phyloP scores from a whole-genome alignment of 1,284 basidiomycete genomes.

The Rhodotorula sp. region DNA sequence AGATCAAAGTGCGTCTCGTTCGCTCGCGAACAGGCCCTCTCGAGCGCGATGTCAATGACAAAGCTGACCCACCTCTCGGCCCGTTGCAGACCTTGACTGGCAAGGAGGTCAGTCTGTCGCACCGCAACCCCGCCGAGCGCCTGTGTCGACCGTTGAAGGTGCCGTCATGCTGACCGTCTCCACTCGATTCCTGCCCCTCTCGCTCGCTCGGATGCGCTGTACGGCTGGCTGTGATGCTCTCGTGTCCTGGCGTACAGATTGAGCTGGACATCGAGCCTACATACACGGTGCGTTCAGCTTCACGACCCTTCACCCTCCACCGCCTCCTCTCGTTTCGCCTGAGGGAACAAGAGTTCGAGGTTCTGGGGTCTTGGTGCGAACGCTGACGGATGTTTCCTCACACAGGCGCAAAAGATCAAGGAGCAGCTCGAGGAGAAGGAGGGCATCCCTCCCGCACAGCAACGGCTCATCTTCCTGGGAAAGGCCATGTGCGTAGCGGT shows the following conservation, averaged over 20 bases:
- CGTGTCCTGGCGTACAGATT: conserved; percentile 58
- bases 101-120: conserved; percentile 66
- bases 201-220: not conserved
- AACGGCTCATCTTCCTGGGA: conserved; percentile 90
- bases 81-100: conserved; percentile 75
- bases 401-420: conserved; percentile 89
- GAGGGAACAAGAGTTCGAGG: not conserved
- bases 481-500: conserved; percentile 79
- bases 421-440: conserved; percentile 99
- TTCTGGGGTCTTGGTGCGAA: not conserved
- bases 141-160: not conserved
- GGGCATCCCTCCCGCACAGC: conserved; percentile 95
- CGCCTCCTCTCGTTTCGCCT: not conserved
- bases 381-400: not conserved
- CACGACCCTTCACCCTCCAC: not conserved
- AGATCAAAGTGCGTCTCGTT: conserved; percentile 64
- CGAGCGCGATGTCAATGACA: not conserved
- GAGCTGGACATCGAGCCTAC: conserved; percentile 93
- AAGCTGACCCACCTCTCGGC: not conserved
- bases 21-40: not conserved
- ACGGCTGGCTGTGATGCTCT: not conserved
- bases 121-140: conserved; percentile 10
- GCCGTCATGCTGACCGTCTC: conserved; percentile 6
- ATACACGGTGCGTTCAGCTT: conserved; percentile 65
- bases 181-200: not conserved